phyloP scores from a whole-genome alignment of 139 green algal species.

The Eudorina sp. region DNA sequence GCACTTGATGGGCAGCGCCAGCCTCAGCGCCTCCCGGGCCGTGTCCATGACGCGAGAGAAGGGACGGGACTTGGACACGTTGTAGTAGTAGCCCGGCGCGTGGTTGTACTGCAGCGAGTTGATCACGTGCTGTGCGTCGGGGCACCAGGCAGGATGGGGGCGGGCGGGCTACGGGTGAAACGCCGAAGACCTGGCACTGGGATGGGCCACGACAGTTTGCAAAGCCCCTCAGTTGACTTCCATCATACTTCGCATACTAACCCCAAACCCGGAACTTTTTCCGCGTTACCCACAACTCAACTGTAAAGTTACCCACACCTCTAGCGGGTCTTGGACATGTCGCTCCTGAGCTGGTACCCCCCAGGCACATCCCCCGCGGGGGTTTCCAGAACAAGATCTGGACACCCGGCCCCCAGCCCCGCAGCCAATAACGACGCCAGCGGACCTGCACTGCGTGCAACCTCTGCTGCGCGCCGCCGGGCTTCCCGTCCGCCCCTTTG shows the following conservation, averaged over 20 bases:
- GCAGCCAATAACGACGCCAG: neutral
- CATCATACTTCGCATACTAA: neutral
- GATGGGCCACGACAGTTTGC: neutral
- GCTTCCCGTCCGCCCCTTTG: neutral
- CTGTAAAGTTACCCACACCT: no score
- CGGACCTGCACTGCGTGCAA: constrained; percentile 58
- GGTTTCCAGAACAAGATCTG: neutral
- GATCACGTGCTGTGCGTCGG: constrained; percentile 62
- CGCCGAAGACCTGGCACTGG: neutral
- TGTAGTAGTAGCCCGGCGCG: constrained; percentile 65
- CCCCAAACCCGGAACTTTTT: neutral
- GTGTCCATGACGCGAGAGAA: constrained; percentile 22
- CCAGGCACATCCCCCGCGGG: neutral
- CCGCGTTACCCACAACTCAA: neutral
- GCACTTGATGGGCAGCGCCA: constrained; percentile 73
- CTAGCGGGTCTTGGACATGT: no score
- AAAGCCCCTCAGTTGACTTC: neutral
- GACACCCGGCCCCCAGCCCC: neutral
- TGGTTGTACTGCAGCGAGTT: constrained; percentile 76
- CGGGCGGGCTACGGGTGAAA: no score
- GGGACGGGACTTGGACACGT: constrained; percentile 68
- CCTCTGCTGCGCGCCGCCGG: constrained; percentile 2
- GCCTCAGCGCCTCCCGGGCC: neutral
- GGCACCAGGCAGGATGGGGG: neutral
- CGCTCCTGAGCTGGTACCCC: no score